Conservation (phyloP, 768 basidiomycete genomes). For the Dentipellis sp. region DNA sequence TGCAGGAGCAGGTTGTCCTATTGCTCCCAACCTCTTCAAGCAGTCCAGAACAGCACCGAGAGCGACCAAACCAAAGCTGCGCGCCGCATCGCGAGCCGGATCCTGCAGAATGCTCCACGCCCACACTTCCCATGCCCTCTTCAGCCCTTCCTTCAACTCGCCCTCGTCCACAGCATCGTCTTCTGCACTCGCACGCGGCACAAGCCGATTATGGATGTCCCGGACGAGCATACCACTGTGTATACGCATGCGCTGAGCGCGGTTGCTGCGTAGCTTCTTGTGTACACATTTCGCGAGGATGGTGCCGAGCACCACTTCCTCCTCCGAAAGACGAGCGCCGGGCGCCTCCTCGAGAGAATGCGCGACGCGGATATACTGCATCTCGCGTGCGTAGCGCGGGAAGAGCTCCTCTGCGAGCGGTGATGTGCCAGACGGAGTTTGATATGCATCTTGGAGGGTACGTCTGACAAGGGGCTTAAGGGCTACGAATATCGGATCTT, state of each 20-base stretch:
- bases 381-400: constrained; percentile 48
- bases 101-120: constrained; percentile 34
- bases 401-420: constrained; percentile 25
- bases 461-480: not conserved
- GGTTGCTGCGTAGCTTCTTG: constrained; percentile 46
- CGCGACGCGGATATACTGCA: constrained; percentile 60
- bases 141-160: constrained; percentile 30
- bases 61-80: constrained; percentile 1
- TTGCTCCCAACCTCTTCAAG: not conserved
- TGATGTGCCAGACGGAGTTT: not conserved
- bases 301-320: constrained; percentile 66
- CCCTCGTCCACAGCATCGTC: not conserved
- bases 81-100: constrained; percentile 4
- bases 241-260: constrained; percentile 53
- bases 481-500: constrained; percentile 1
- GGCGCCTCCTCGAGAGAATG: constrained; percentile 55
- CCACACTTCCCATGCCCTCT: constrained; percentile 61
- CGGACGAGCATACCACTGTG: constrained; percentile 44
- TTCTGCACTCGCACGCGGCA: not conserved
- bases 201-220: constrained; percentile 34
- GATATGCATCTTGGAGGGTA: not conserved
- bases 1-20: too few relatives aligned
- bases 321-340: constrained; percentile 50
- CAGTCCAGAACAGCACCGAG: not conserved
- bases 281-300: constrained; percentile 66